phyloP scores from a whole-genome alignment of 75 land plant species.

The Selaginella tamariscina region DNA sequence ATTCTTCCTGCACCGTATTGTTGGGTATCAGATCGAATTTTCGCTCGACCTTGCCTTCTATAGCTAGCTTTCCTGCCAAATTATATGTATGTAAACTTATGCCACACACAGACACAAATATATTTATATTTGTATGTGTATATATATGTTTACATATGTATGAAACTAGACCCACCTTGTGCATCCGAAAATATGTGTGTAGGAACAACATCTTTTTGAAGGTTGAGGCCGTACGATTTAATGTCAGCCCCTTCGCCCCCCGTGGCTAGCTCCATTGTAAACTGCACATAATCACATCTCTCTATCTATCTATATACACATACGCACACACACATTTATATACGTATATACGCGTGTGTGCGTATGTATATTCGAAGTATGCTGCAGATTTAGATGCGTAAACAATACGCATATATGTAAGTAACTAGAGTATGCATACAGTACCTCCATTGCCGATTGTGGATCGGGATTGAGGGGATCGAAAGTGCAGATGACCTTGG shows the following conservation, averaged over 20 bases:
- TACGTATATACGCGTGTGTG: too few relatives aligned
- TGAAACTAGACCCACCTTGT: conserved; percentile 45
- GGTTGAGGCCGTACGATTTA: conserved; percentile 58
- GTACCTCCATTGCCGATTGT: neutral
- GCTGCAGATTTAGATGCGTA: too few relatives aligned
- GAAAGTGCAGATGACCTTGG: neutral
- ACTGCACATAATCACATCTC: conserved; percentile 21
- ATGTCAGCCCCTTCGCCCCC: conserved; percentile 33
- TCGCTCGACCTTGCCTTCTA: conserved; percentile 85
- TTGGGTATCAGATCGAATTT: conserved; percentile 97
- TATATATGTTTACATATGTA: neutral
- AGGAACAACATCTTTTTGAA: conserved; percentile 76
- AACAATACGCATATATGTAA: too few relatives aligned
- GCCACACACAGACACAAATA: conserved; percentile 14
- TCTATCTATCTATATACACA: too few relatives aligned
- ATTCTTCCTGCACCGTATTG: conserved; percentile 44
- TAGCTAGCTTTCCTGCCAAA: conserved; percentile 47
- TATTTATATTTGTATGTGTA: neutral
- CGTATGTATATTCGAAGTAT: too few relatives aligned
- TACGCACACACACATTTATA: too few relatives aligned
- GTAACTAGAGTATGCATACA: too few relatives aligned
- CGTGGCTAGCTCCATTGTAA: conserved; percentile 47
- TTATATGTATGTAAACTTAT: conserved; percentile 13
- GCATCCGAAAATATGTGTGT: conserved; percentile 75
- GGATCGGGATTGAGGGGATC: neutral